Percentiles rank a stretch among this genome's conserved stretches.
Evolutionary conservation across 2,329 filamentous ascomycete genomes (phyloP).

Genomic region (Beauveria sp.): DNA sequence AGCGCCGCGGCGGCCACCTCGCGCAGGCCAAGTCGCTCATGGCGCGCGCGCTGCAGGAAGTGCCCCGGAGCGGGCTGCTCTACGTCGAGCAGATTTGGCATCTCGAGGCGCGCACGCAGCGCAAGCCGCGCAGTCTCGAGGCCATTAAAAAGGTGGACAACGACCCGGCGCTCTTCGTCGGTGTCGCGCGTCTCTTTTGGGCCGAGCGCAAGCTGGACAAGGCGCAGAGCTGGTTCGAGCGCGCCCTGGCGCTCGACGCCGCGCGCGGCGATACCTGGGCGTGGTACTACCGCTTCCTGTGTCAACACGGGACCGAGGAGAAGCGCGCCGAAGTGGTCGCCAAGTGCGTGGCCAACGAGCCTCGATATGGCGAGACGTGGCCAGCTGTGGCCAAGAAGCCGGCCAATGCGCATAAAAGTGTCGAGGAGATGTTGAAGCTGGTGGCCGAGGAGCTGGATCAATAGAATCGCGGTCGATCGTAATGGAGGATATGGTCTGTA

Average conservation of each 20-base stretch:
- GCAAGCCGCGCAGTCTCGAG: constrained; percentile 83
- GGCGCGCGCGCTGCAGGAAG: constrained; percentile 87
- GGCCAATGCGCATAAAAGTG: constrained; percentile 63
- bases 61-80: constrained; percentile 76
- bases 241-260: constrained; percentile 79
- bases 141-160: constrained; percentile 97
- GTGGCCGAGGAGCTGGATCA: constrained; percentile 49
- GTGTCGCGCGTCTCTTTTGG: constrained; percentile 95
- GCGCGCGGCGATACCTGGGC: constrained; percentile 93
- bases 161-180: constrained; percentile 80
- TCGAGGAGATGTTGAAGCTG: constrained; percentile 75
- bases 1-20: constrained; percentile 77
- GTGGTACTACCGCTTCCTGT: constrained; percentile 92
- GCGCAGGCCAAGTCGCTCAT: constrained; percentile 84
- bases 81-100: constrained; percentile 97
- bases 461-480: constrained; percentile 13
- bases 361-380: constrained; percentile 89
- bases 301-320: constrained; percentile 89
- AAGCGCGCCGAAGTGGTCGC: constrained; percentile 78
- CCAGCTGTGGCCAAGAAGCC: constrained; percentile 80
- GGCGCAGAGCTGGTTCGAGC: constrained; percentile 95
- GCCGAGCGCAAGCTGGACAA: constrained; percentile 86
- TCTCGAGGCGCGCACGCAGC: constrained; percentile 82
- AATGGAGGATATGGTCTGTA: background rate
- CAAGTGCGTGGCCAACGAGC: constrained; percentile 78